Conservation (phyloP, 352 stramenopile species). For the Pythium grandisporangium region DNA sequence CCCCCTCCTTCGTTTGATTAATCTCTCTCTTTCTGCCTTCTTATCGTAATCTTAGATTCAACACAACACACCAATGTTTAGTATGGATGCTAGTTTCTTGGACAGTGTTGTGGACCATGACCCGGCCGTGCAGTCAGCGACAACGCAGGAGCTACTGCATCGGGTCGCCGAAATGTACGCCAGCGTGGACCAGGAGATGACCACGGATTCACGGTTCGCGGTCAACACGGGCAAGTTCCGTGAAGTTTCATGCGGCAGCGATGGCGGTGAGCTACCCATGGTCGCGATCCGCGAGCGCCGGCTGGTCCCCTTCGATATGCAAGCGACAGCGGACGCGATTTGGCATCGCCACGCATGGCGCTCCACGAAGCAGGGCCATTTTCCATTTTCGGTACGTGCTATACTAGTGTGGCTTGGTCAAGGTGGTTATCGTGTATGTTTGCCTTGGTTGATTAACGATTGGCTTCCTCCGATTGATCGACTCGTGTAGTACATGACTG, state of each 20-base stretch:
- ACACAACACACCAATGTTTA: no score
- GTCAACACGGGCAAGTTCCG: not conserved
- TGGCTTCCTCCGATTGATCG: no score
- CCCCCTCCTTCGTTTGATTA: no score
- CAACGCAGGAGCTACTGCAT: not conserved
- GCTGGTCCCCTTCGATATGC: constrained; percentile 2
- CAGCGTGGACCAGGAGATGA: not conserved
- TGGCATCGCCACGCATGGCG: constrained; percentile 3
- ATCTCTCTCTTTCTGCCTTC: no score
- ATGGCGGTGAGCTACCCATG: not conserved
- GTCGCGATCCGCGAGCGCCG: constrained; percentile 1
- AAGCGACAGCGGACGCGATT: not conserved
- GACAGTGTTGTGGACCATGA: constrained; percentile 6
- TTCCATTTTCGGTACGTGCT: no score
- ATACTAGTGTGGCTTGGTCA: no score
- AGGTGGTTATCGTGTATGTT: no score
- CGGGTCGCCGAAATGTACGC: constrained; percentile 1
- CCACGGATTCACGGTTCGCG: not conserved
- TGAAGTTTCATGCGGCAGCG: not conserved
- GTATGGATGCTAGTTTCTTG: no score
- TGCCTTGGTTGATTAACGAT: not conserved
- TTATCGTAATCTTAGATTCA: no score
- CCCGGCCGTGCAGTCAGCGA: not conserved
- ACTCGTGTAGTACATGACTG: not conserved
- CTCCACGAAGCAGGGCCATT: not conserved